Percentiles rank a stretch among this genome's conserved stretches.
Conservation (phyloP, 257 asterid species). For the Fraxinus quadrangulata region DNA sequence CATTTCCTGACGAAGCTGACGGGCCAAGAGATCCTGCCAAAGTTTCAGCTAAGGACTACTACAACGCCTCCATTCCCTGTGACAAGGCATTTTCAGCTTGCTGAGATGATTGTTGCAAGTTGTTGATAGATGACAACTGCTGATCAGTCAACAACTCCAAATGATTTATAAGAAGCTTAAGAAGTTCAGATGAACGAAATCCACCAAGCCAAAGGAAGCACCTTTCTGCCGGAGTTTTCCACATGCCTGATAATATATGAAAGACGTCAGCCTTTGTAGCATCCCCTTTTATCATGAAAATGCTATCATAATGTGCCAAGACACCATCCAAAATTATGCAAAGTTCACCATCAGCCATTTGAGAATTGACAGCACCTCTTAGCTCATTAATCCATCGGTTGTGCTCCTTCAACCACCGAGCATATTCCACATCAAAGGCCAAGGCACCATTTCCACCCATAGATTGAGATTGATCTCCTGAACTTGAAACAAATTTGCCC, state of each 20-base stretch:
- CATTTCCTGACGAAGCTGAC: constrained; percentile 51
- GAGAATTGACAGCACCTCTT: constrained; percentile 88
- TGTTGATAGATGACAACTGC: constrained; percentile 52
- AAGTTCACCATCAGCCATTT: constrained; percentile 89
- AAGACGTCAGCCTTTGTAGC: constrained; percentile 80
- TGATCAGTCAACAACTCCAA: constrained; percentile 64
- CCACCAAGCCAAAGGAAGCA: constrained; percentile 98
- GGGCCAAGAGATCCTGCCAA: constrained; percentile 49
- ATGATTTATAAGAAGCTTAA: constrained; percentile 58
- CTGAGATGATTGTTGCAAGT: constrained; percentile 63
- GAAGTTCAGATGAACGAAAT: constrained; percentile 81
- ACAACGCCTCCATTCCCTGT: constrained; percentile 62
- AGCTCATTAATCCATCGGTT: constrained; percentile 70
- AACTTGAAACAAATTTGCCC: constrained; percentile 95
- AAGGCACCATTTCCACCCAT: constrained; percentile 75
- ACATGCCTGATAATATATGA: constrained; percentile 98
- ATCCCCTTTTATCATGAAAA: constrained; percentile 75
- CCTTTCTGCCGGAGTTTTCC: constrained; percentile 93
- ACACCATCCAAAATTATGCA: constrained; percentile 79
- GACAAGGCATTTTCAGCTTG: constrained; percentile 68
- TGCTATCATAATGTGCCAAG: constrained; percentile 71
- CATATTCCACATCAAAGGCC: constrained; percentile 83
- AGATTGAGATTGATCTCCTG: constrained; percentile 95
- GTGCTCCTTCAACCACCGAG: constrained; percentile 85
- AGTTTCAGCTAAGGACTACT: constrained; percentile 60